A percentile compares a stretch with the other conserved stretches of the same genome.
Evolutionary conservation across 1,139 yeast genomes (phyloP).

Genomic region (Yamadazyma sp.): DNA sequence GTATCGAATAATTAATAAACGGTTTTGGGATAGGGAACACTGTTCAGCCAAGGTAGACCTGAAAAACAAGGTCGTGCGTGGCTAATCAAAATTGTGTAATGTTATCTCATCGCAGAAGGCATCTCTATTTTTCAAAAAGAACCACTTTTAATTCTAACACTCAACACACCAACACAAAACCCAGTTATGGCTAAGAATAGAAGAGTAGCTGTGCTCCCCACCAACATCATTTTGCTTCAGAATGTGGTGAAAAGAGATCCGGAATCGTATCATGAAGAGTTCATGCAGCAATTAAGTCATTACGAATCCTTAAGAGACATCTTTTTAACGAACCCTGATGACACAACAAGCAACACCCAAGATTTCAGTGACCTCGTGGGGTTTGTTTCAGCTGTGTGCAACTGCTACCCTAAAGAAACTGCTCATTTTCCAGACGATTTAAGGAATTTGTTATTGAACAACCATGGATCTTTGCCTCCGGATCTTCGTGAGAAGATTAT

Average conservation of each 20-base stretch:
- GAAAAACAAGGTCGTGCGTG: background rate
- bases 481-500: slow-evolving; percentile 89
- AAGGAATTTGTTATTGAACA: slow-evolving; percentile 62
- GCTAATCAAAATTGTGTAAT: no score
- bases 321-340: slow-evolving; percentile 63
- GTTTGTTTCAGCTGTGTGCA: slow-evolving; percentile 87
- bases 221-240: slow-evolving; percentile 86
- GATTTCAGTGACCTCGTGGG: slow-evolving; percentile 87
- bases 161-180: slow-evolving; percentile 4
- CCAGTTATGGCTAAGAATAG: slow-evolving; percentile 83
- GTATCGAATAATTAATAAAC: slow-evolving; percentile 1
- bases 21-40: background rate
- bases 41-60: background rate
- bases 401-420: slow-evolving; percentile 88
- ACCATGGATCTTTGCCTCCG: slow-evolving; percentile 80
- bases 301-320: slow-evolving; percentile 89
- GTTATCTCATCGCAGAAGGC: no score
- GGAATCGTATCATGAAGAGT: slow-evolving; percentile 89
- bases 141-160: slow-evolving; percentile 58
- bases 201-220: slow-evolving; percentile 90
- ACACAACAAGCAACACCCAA: slow-evolving; percentile 52
- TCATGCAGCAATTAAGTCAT: slow-evolving; percentile 86
- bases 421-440: slow-evolving; percentile 80
- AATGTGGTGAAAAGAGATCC: slow-evolving; percentile 94
- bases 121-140: slow-evolving; percentile 69